Evolutionary conservation across 345 rosid species (phyloP).

Genomic region (Firmiana major): DNA sequence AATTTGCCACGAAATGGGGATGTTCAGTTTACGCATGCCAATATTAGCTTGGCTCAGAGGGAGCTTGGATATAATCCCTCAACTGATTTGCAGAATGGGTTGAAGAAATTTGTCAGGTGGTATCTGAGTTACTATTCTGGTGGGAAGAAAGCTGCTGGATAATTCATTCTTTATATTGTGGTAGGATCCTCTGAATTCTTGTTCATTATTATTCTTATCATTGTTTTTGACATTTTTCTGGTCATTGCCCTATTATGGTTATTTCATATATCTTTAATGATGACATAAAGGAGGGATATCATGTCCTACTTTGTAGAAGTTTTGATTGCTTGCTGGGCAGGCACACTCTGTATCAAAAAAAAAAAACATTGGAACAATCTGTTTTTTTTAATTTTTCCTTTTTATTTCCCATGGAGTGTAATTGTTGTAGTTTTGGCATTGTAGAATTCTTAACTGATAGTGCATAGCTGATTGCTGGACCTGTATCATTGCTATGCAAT

Average conservation of each 20-base stretch:
- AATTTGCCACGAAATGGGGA: constrained; percentile 92
- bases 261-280: constrained; percentile 32
- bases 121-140: constrained; percentile 64
- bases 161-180: constrained; percentile 30
- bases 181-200: constrained; percentile 35
- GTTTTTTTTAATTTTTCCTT: constrained; percentile 14
- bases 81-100: constrained; percentile 76
- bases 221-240: constrained; percentile 35
- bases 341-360: constrained; percentile 26
- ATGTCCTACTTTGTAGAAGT: constrained; percentile 25
- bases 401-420: constrained; percentile 30
- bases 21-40: constrained; percentile 90
- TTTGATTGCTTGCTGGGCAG: constrained; percentile 34
- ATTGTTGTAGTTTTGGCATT: constrained; percentile 43
- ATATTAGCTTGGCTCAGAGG: constrained; percentile 72
- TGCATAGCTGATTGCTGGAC: constrained; percentile 39
- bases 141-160: constrained; percentile 54
- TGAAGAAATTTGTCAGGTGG: constrained; percentile 95
- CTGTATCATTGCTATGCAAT: constrained; percentile 39
- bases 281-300: constrained; percentile 27
- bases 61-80: constrained; percentile 86
- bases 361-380: constrained; percentile 25
- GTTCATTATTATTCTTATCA: constrained; percentile 47
- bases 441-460: constrained; percentile 43
- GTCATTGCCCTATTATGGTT: constrained; percentile 31